Conservation (phyloP, 331 rosid species). For the Malus hybrid region DNA sequence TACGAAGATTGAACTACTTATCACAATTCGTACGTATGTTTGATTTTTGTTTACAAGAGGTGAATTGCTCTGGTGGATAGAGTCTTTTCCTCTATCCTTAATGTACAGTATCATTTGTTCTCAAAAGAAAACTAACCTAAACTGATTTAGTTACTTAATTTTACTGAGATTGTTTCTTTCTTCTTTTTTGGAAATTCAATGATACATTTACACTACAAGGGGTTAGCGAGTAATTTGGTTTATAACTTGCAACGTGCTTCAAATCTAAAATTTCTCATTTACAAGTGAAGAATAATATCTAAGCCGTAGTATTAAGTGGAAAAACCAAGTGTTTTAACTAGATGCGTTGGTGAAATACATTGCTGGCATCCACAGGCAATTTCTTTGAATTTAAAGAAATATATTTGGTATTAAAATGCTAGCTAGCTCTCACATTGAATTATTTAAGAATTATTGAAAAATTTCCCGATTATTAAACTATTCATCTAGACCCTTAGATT, state of each 20-base stretch:
- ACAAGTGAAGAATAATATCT: no score
- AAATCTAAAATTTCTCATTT: neutral
- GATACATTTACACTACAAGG: neutral
- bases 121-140: no score
- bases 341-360: neutral
- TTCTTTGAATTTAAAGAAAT: neutral
- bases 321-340: neutral
- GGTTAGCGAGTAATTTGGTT: neutral
- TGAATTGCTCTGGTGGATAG: no score
- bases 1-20: no score
- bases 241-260: neutral
- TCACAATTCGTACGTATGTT: no score
- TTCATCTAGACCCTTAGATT: no score
- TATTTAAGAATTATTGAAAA: no score
- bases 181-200: no score
- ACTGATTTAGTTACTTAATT: neutral
- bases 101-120: no score
- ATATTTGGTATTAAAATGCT: neutral
- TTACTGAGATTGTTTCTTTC: neutral
- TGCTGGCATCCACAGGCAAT: neutral
- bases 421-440: neutral
- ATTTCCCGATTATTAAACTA: neutral
- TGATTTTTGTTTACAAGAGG: no score
- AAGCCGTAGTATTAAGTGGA: neutral
- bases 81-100: no score